Base-by-base conservation (phyloP, 208 protist species). In the Wallacemonas sp. region DNA sequence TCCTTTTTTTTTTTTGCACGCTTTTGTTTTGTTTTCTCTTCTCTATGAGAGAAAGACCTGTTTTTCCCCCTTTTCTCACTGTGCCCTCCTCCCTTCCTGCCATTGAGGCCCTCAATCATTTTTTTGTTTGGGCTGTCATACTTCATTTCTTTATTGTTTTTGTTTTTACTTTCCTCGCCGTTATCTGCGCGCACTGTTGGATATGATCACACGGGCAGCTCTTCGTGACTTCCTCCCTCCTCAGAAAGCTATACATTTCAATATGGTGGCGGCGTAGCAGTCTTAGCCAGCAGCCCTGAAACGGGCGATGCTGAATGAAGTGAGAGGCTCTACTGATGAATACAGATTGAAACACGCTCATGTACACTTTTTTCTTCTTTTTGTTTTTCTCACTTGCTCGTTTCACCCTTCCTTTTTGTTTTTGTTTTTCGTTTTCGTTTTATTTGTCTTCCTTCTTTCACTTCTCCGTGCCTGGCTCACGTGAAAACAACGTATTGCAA, bases 41-140 rank as follows among this genome's bases (percentile, higher is more conserved):
- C 36, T 41, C 9, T 17, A 41, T 41, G 36, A 41, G 36, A 6
- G 36, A 17, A 41, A n/a, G n/a, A n/a, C n/a, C n/a, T 56, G 34
- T 4, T 65, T 49, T 41, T 19, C 38, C 41, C 11, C 26, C 6
- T 22, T 47, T 53, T 26, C 36, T 15, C 31, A 53, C 54, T 56
- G 11, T 51, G 53, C 38, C n/a, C n/a, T n/a, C n/a, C n/a, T n/a
- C n/a, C n/a, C n/a, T n/a, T n/a, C n/a, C n/a, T n/a, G n/a, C n/a
- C n/a, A n/a, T n/a, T n/a, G n/a, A n/a, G n/a, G n/a, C n/a, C n/a
- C n/a, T n/a, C n/a, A n/a, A 3, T 42, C 24, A 14, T 39, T 45
- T 30, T 8, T 58, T 54, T 63, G 41, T 64, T 14, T 3, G 36
- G n/a, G n/a, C n/a, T n/a, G n/a, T n/a, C n/a, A n/a, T 68, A 53